Evolutionary conservation across 2,329 filamentous ascomycete species (phyloP), one percentile per base, ranked within the genome.

Genomic region (Phaeosphaeriaceae sp.): DNA sequence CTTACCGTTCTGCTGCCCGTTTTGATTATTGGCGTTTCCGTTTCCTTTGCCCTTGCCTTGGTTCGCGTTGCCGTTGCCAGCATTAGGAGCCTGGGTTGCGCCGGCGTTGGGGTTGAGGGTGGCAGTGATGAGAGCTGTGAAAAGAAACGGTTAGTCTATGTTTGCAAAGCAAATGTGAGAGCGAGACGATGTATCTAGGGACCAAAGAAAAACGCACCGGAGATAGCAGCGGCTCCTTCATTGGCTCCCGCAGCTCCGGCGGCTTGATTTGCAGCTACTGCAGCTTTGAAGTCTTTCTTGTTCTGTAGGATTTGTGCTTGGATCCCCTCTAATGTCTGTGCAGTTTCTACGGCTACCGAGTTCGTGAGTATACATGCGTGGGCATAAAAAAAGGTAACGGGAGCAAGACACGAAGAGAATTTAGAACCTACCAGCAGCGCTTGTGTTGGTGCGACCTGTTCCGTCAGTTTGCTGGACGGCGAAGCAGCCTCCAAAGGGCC

Each of bases 401-500:
- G 12, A 20, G 32, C 15, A 34, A 17, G 43, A 48, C 39, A 44
- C 21, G 21, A 34, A 7, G 2, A 18, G 9, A 26, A 12, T n/a
- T 26, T 6, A 17, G 15, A 30, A 52, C 64, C 66, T 67, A 71
- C 67, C 57, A 43, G 60, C 46, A 47, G 70, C 67, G 34, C 50
- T 56, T 6, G 48, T 36, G 33, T 70, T 48, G 2, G 41, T 49
- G 8, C 70, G 63, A 17, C 70, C 70, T 7, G 52, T 54, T 12
- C 61, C 67, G 29, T 84, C 82, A 23, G 72, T 71, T 61, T 86
- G 83, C 66, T 84, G 81, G 15, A 84, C 80, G 12, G 82, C 79
- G 34, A 85, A 79, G 50, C 83, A 81, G 26, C 83, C 83, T 33
- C 85, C 84, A 58, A 87, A 87, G n/a, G 84, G 84, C 2, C 84